Conservation (phyloP, 768 basidiomycete genomes). For the Floccularia luteovirens region DNA sequence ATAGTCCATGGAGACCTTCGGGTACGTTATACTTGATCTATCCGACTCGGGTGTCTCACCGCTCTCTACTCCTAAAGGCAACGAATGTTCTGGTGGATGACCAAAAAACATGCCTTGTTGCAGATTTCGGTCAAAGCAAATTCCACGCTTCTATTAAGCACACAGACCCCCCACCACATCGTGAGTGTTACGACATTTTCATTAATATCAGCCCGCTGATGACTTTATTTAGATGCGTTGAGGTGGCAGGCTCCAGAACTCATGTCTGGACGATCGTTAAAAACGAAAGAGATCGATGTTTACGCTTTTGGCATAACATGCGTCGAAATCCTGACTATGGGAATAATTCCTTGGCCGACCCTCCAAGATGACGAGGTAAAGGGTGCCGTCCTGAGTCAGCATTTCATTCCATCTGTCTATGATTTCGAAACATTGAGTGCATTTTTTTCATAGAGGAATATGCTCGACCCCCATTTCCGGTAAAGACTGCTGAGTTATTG, state of each 20-base stretch:
- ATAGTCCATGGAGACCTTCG: conserved; percentile 69
- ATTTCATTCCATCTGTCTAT: no score
- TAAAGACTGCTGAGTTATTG: not conserved
- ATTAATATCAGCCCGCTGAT: not conserved
- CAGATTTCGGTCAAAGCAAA: conserved; percentile 68
- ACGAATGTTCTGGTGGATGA: conserved; percentile 64
- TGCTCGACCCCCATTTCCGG: not conserved
- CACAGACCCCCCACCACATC: conserved; percentile 26
- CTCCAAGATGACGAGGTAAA: conserved; percentile 34
- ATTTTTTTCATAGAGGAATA: not conserved
- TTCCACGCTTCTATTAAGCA: conserved; percentile 39
- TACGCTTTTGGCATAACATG: conserved; percentile 55
- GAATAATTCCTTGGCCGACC: conserved; percentile 39
- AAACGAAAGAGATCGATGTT: conserved; percentile 45
- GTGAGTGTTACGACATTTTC: conserved; percentile 21
- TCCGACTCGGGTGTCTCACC: not conserved
- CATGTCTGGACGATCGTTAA: conserved; percentile 27
- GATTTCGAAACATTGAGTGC: no score
- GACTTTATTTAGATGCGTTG: conserved; percentile 30
- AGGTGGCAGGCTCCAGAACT: conserved; percentile 60
- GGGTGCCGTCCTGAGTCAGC: conserved; percentile 33
- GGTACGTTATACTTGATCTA: conserved; percentile 23
- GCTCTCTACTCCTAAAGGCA: conserved; percentile 22
- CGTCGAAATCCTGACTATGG: conserved; percentile 44
- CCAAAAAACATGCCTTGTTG: conserved; percentile 48